Percentiles rank a stretch among this genome's conserved stretches.
phyloP scores from a whole-genome alignment of 352 stramenopile species.

The Phytophthora macrochlamydospora region DNA sequence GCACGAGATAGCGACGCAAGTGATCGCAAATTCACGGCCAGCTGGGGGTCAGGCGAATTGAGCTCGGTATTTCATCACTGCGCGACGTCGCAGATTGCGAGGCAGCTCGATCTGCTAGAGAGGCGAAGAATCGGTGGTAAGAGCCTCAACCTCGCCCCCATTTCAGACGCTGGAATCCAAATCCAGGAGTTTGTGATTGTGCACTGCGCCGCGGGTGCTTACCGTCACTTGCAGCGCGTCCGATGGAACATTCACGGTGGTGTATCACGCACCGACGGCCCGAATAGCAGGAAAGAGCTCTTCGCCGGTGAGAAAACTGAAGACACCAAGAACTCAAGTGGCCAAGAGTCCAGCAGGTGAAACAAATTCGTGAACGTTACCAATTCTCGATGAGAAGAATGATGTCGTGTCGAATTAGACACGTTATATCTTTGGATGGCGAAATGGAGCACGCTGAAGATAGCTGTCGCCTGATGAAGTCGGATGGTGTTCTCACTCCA shows the following conservation, averaged over 20 bases:
- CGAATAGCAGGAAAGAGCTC: not conserved
- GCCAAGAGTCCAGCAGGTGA: not conserved
- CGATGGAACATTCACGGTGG: constrained; percentile 14
- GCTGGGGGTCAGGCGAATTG: constrained; percentile 25
- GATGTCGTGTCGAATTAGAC: no score
- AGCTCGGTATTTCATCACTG: constrained; percentile 38
- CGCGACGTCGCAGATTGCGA: constrained; percentile 34
- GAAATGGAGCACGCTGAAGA: no score
- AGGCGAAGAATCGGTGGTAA: not conserved
- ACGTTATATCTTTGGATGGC: no score
- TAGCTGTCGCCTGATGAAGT: no score
- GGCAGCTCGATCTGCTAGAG: constrained; percentile 18
- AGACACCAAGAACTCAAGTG: not conserved
- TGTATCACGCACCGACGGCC: not conserved
- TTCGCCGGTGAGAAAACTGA: not conserved
- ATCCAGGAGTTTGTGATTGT: constrained; percentile 30
- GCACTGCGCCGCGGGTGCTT: constrained; percentile 19
- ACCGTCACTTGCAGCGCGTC: constrained; percentile 21
- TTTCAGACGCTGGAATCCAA: not conserved
- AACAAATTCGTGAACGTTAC: not conserved
- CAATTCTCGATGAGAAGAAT: no score
- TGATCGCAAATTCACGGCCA: constrained; percentile 30
- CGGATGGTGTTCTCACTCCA: no score
- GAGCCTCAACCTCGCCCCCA: not conserved
- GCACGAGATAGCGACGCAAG: constrained; percentile 7